A percentile compares a stretch with the other conserved stretches of the same genome.
These are phyloP conservation scores for Coemansia sp. DNA, from an alignment of 192 early-diverging fungal species.

Conservation along the genomic window DNA sequence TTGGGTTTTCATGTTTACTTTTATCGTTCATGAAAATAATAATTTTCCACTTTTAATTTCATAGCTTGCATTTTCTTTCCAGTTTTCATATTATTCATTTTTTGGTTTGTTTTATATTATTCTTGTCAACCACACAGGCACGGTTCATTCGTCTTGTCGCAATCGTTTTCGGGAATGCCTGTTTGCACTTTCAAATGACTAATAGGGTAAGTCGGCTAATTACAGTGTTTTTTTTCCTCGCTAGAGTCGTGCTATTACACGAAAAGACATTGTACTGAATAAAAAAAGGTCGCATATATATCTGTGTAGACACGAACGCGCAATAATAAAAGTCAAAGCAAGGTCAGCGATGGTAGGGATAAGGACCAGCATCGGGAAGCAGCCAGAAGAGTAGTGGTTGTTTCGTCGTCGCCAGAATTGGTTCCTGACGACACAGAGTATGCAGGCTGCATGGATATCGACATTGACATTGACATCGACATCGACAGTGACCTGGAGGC, in stretches of 20 bases:
- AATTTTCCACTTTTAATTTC: not conserved
- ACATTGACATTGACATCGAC: too few relatives aligned
- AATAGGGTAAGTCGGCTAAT: conserved; percentile 1
- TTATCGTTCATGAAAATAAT: too few relatives aligned
- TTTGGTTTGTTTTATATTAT: not conserved
- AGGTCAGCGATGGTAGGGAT: not conserved
- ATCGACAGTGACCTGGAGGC: conserved; percentile 52
- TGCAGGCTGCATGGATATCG: conserved; percentile 1
- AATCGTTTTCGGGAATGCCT: not conserved
- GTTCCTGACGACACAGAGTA: not conserved
- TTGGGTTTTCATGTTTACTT: too few relatives aligned
- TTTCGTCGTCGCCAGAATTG: too few relatives aligned
- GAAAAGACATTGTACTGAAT: not conserved
- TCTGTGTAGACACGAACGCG: conserved; percentile 11
- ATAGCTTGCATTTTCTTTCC: not conserved
- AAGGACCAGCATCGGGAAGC: too few relatives aligned
- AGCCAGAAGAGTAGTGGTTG: too few relatives aligned
- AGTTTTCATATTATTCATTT: conserved; percentile 1
- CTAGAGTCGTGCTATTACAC: too few relatives aligned
- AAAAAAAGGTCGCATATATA: not conserved
- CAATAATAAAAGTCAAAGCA: not conserved
- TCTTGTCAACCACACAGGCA: too few relatives aligned
- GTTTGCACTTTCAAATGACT: not conserved
- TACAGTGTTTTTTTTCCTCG: not conserved
- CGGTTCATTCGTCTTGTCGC: too few relatives aligned